phyloP scores from a whole-genome alignment of 306 rosid genomes.

The Cicer cuneatum region DNA sequence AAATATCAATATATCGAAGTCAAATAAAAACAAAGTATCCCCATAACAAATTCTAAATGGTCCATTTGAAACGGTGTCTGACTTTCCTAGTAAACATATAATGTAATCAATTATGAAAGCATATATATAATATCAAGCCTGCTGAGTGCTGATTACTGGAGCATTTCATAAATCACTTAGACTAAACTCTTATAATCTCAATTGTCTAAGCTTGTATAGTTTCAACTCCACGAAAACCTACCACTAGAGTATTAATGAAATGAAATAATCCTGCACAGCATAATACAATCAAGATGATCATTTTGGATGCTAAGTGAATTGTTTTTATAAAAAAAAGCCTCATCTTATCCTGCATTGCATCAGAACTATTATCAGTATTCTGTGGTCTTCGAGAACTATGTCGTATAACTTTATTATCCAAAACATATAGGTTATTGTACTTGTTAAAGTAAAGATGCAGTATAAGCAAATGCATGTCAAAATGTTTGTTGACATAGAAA shows the following conservation, averaged over 20 bases:
- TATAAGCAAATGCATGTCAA: conserved; percentile 3
- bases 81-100: not conserved
- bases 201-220: not conserved
- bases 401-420: conserved; percentile 6
- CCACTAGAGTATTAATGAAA: not conserved
- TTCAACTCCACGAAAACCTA: not conserved
- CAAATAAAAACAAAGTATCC: not conserved
- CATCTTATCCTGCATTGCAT: not conserved
- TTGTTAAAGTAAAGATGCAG: conserved; percentile 20
- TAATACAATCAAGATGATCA: conserved; percentile 14
- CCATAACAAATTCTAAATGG: not conserved
- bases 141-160: not conserved
- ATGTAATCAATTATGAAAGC: not conserved
- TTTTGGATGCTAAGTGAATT: not conserved
- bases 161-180: not conserved
- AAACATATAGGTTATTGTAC: not conserved
- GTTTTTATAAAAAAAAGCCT: not conserved
- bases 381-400: conserved; percentile 6
- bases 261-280: not conserved
- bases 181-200: not conserved
- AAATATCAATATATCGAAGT: not conserved
- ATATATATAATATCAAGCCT: not conserved
- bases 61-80: not conserved
- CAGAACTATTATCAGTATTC: not conserved
- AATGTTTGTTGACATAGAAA: not conserved